Base-by-base conservation (phyloP, 2,329 filamentous ascomycete genomes). In the Botrytis hyacinthi region DNA sequence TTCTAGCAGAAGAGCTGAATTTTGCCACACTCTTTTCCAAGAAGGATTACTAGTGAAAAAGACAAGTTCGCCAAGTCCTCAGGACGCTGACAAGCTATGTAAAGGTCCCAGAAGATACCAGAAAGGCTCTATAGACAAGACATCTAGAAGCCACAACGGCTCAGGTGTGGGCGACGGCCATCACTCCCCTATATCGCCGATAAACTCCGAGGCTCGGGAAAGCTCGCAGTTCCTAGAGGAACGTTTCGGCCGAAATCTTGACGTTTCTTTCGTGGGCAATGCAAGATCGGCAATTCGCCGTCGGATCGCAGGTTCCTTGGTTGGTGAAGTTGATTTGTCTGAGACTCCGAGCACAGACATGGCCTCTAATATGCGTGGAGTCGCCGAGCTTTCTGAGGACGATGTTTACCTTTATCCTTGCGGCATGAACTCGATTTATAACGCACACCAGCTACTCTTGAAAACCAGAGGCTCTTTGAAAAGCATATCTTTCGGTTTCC, bases 361-460 rank as follows among this genome's bases (percentile, higher is more conserved):
- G 79, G 81, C 82, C 61, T 81, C 82, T 18, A 87, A 88, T 78
- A 83, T 84, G 9, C 84, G 88, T 67, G 87, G 89, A 35, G 84
- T 91, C 4, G 85, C 87, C 18, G 90, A 88, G 37, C 90, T 98
- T 70, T 89, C 89, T 1, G 94, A 97, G 80, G 89, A 93, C 35
- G 95, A 99, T 80, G 92, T 99, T 51, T 97, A 94, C 79, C 87
- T 99, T 0, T 95, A 92, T 77, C 93, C 95, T 0, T 91, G 89
- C 59, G 96, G 96, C 54, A 99, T 99, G 95, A 98, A 94, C 80
- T 90, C 95, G 70, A 98, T 99, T 62, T 99, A 94, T 84, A 94
- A 93, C 78, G 88, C 93, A 0, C 96, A 99, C 81, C 90, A 92
- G 67, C 89, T 89, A 61, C 84, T 98, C 69, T 84, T 95, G 75